These are phyloP conservation scores for Primulina eburnea DNA, from an alignment of 257 asterid species.

Conservation along the genomic window DNA sequence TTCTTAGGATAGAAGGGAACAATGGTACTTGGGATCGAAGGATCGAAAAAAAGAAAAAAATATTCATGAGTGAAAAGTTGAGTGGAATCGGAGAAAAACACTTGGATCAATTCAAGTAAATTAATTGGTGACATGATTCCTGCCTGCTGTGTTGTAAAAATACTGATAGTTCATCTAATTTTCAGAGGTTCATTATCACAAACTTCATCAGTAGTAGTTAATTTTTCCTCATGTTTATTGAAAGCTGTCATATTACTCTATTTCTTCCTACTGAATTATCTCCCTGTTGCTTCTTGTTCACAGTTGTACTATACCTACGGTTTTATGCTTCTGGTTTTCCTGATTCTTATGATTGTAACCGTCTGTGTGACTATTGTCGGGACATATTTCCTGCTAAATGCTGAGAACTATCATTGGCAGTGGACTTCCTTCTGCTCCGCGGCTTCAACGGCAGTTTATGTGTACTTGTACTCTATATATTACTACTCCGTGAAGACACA, in stretches of 20 bases:
- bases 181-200: too few relatives aligned
- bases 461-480: conserved; percentile 55
- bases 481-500: conserved; percentile 59
- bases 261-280: background rate
- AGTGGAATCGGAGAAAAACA: background rate
- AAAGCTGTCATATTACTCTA: background rate
- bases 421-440: conserved; percentile 77
- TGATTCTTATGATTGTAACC: conserved; percentile 60
- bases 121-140: background rate
- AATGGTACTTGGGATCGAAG: background rate
- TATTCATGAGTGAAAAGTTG: background rate
- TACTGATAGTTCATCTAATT: too few relatives aligned
- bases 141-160: too few relatives aligned
- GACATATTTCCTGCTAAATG: conserved; percentile 62
- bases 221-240: too few relatives aligned
- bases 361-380: conserved; percentile 63
- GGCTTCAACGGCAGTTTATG: conserved; percentile 55
- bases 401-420: conserved; percentile 77
- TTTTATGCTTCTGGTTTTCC: conserved; percentile 63
- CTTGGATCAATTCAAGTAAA: background rate
- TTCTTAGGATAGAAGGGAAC: background rate
- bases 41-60: too few relatives aligned
- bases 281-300: background rate
- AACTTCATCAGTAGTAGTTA: too few relatives aligned
- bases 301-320: conserved; percentile 72